phyloP scores from a whole-genome alignment of 441 rosid genomes.

The Theobroma grandiflorum region DNA sequence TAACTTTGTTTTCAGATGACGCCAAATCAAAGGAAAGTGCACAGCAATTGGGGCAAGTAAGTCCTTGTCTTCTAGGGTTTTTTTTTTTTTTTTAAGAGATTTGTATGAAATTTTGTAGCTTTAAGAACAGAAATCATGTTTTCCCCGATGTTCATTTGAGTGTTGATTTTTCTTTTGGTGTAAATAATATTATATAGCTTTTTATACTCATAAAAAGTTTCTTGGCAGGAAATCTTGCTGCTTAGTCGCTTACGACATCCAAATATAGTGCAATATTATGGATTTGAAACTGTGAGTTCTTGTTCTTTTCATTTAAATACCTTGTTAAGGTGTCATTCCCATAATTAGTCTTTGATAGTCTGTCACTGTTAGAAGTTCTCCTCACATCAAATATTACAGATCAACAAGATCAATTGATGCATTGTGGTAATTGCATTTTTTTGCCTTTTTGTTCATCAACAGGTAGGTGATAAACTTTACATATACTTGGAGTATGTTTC shows the following conservation, averaged over 20 bases:
- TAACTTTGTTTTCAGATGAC: slow-evolving; percentile 84
- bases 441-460: slow-evolving; percentile 33
- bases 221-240: slow-evolving; percentile 72
- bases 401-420: neutral
- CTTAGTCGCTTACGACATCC: slow-evolving; percentile 83
- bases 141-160: neutral
- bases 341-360: neutral
- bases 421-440: neutral
- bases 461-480: slow-evolving; percentile 87
- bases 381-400: neutral
- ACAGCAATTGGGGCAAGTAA: slow-evolving; percentile 79
- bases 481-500: slow-evolving; percentile 98
- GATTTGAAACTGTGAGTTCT: slow-evolving; percentile 81
- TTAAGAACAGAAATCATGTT: neutral
- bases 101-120: neutral
- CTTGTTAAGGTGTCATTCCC: slow-evolving; percentile 15
- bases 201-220: slow-evolving; percentile 5
- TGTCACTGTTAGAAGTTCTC: neutral
- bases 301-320: slow-evolving; percentile 21
- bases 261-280: slow-evolving; percentile 96
- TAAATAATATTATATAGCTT: slow-evolving; percentile 1
- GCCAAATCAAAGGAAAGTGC: slow-evolving; percentile 84
- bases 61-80: slow-evolving; percentile 21
- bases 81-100: neutral
- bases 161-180: neutral